These are phyloP conservation scores for Pseudocercospora fijiensis DNA, from an alignment of 2,329 filamentous ascomycete genomes.

Conservation along the genomic window DNA sequence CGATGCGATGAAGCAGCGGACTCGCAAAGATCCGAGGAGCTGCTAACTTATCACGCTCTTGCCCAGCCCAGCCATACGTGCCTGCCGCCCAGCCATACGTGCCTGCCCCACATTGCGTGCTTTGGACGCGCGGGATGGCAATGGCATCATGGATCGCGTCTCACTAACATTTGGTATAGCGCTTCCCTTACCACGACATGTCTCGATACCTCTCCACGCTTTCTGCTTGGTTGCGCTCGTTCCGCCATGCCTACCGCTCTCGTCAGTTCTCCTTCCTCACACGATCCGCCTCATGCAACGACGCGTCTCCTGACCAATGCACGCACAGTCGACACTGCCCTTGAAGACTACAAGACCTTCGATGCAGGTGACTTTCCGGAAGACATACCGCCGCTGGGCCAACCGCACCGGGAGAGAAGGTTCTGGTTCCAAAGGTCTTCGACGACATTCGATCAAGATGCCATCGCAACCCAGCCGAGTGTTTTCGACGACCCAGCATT, in stretches of 20 bases:
- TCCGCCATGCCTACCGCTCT: background rate
- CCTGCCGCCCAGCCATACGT: background rate
- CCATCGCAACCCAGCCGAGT: conserved; percentile 23
- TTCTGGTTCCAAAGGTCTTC: conserved; percentile 14
- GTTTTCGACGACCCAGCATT: conserved; percentile 51
- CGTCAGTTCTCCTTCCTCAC: conserved; percentile 2
- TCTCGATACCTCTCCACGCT: background rate
- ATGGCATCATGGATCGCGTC: no score
- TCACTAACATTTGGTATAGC: background rate
- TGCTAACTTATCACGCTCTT: background rate
- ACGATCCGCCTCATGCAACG: background rate
- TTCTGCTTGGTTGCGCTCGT: background rate
- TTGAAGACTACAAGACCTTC: conserved; percentile 16
- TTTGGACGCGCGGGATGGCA: background rate
- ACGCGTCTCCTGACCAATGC: background rate
- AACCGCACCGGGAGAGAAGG: conserved; percentile 8
- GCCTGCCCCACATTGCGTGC: background rate
- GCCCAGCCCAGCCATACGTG: background rate
- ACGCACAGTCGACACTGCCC: conserved; percentile 8
- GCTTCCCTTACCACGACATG: background rate
- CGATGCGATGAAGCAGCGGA: background rate
- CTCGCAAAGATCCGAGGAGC: no score
- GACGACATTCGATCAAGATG: conserved; percentile 13
- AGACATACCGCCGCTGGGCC: conserved; percentile 8
- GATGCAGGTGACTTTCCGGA: conserved; percentile 7